phyloP scores from a whole-genome alignment of 2,329 filamentous ascomycete species.

The Leptographium wingfieldii region DNA sequence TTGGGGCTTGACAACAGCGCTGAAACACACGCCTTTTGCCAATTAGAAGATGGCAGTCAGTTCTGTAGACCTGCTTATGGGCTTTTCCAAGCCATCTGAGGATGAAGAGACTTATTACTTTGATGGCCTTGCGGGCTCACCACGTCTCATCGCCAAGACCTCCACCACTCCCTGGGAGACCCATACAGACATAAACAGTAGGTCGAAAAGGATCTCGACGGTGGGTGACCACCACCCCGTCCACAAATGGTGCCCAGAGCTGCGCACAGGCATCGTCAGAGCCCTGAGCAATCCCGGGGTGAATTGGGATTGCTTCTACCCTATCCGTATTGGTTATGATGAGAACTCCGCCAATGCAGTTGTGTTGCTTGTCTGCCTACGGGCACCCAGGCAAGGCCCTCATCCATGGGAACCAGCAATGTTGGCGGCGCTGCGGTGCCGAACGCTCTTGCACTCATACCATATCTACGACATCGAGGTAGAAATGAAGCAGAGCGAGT shows the following conservation, averaged over 20 bases:
- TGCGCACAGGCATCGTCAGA: not conserved
- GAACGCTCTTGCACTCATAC: too few species aligned
- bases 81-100: not conserved
- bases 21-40: too few species aligned
- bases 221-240: not conserved
- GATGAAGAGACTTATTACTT: not conserved
- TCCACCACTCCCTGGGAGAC: not conserved
- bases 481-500: too few species aligned
- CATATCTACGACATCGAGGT: too few species aligned
- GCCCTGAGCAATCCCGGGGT: not conserved
- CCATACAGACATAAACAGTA: not conserved
- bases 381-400: not conserved
- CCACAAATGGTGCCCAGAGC: not conserved
- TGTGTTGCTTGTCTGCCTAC: not conserved
- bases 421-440: not conserved
- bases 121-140: not conserved
- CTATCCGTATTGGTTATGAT: not conserved
- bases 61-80: not conserved
- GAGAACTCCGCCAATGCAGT: not conserved
- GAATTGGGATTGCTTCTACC: not conserved
- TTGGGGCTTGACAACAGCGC: too few species aligned
- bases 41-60: not conserved
- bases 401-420: not conserved
- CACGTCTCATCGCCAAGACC: not conserved
- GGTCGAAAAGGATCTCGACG: not conserved